Evolutionary conservation across 306 rosid species (phyloP).

Genomic region (Mimosa bimucronata): DNA sequence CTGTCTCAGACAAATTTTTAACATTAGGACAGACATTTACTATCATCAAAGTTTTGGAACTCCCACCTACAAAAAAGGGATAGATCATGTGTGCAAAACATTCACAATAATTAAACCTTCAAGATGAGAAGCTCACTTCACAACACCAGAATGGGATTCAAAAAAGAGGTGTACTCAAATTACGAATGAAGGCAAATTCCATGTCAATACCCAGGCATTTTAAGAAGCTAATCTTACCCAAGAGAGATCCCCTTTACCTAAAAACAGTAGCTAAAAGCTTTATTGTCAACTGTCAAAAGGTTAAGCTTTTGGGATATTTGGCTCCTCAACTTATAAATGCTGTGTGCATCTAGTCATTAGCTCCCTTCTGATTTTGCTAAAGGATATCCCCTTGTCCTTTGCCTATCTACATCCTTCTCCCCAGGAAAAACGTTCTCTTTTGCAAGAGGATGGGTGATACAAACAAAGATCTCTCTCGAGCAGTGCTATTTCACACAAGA

Average conservation of each 20-base stretch:
- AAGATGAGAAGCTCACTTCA: slow-evolving; percentile 10
- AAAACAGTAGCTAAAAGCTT: neutral
- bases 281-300: neutral
- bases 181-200: neutral
- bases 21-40: slow-evolving; percentile 72
- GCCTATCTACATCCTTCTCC: neutral
- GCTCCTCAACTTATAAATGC: neutral
- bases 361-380: slow-evolving; percentile 2
- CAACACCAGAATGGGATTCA: neutral
- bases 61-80: slow-evolving; percentile 66
- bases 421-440: neutral
- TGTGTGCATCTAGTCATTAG: neutral
- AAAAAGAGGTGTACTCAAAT: neutral
- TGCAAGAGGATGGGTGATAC: neutral
- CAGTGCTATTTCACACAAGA: slow-evolving; percentile 4
- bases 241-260: neutral
- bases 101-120: slow-evolving; percentile 1
- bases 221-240: neutral
- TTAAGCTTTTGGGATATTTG: neutral
- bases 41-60: slow-evolving; percentile 79
- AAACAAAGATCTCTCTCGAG: slow-evolving; percentile 1
- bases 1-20: slow-evolving; percentile 65
- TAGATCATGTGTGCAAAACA: slow-evolving; percentile 18
- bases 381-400: neutral
- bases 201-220: neutral